Percentiles rank a stretch among this genome's conserved stretches.
phyloP scores from a whole-genome alignment of 2,329 filamentous ascomycete genomes.

The Cordyceps fumosorosea region DNA sequence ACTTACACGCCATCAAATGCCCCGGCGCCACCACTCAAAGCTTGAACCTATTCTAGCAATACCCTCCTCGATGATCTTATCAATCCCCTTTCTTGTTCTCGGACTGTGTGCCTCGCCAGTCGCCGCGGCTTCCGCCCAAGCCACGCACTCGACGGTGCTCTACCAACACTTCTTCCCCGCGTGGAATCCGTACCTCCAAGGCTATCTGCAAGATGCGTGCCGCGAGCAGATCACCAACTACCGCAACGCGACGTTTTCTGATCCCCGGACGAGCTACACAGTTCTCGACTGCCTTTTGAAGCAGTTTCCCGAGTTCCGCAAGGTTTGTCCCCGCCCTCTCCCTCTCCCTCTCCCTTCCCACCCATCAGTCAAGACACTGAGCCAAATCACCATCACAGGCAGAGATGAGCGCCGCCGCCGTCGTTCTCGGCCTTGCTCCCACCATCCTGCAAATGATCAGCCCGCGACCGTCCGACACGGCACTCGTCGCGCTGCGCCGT shows the following conservation, averaged over 20 bases:
- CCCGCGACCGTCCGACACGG: neutral
- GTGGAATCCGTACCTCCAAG: neutral
- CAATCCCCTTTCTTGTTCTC: neutral
- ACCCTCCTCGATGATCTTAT: neutral
- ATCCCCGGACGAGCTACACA: neutral
- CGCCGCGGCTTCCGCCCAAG: neutral
- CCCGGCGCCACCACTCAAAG: too few species aligned
- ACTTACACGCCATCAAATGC: neutral
- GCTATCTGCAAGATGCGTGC: neutral
- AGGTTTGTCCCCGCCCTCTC: too few species aligned
- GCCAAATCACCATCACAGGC: too few species aligned
- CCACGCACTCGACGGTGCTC: neutral
- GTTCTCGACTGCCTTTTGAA: neutral
- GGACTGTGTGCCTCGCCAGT: neutral
- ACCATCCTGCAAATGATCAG: neutral
- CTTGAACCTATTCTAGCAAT: too few species aligned
- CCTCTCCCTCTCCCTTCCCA: too few species aligned
- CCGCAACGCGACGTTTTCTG: neutral
- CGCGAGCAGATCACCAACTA: neutral
- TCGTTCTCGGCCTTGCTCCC: too few species aligned
- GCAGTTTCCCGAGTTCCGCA: too few species aligned
- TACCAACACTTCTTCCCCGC: neutral
- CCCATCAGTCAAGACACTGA: too few species aligned
- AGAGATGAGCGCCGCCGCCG: too few species aligned
- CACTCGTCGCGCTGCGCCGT: neutral